Evolutionary conservation across 257 asterid genomes (phyloP).

Genomic region (Solanum lycopersicoides): DNA sequence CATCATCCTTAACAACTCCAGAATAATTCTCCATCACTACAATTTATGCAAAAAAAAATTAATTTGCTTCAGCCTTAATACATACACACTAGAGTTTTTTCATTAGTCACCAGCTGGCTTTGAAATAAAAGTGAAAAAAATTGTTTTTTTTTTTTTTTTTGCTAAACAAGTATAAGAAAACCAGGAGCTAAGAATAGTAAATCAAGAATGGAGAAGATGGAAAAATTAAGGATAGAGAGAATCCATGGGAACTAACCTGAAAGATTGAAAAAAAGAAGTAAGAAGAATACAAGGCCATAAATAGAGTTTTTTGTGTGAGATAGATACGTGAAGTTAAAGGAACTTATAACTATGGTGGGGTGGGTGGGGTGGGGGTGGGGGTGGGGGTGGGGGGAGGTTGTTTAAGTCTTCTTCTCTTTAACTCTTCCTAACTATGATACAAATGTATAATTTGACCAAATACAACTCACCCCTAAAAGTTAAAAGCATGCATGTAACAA

Average conservation of each 20-base stretch:
- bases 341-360: neutral
- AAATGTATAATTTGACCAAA: constrained; percentile 3
- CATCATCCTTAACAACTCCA: constrained; percentile 10
- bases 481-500: neutral
- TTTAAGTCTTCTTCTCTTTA: neutral
- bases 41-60: neutral
- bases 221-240: constrained; percentile 10
- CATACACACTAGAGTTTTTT: neutral
- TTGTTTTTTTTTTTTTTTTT: neutral
- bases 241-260: constrained; percentile 12
- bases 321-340: constrained; percentile 45
- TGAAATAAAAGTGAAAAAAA: neutral
- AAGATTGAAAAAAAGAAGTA: constrained; percentile 13
- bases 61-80: neutral
- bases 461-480: neutral
- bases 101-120: neutral
- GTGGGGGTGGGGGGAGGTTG: neutral
- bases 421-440: neutral
- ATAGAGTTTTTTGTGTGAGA: constrained; percentile 17
- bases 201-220: neutral
- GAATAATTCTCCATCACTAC: constrained; percentile 24
- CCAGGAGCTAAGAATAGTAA: neutral
- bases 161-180: constrained; percentile 1
- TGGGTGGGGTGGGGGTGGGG: neutral
- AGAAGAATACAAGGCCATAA: constrained; percentile 17